Evolutionary conservation across 2,329 filamentous ascomycete genomes (phyloP).

Genomic region (Hypoxylon sp.): DNA sequence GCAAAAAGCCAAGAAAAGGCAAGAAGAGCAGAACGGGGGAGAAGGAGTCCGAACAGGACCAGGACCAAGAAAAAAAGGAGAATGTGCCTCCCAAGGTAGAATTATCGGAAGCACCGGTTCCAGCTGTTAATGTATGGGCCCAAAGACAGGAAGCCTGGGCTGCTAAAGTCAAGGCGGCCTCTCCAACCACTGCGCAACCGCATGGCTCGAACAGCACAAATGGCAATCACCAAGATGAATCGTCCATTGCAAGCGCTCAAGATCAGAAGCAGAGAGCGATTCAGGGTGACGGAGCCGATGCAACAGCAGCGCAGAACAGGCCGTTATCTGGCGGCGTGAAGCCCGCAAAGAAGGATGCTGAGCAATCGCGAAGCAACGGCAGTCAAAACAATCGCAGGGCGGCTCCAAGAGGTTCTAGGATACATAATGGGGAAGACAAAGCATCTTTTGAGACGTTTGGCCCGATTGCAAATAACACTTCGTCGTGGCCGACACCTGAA

Average conservation of each 20-base stretch:
- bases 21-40: slow-evolving; percentile 72
- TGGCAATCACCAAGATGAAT: slow-evolving; percentile 9
- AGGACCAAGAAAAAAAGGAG: slow-evolving; percentile 68
- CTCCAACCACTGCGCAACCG: slow-evolving; percentile 41
- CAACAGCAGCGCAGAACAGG: slow-evolving; percentile 40
- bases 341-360: slow-evolving; percentile 60
- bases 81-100: slow-evolving; percentile 73
- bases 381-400: slow-evolving; percentile 60
- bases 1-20: slow-evolving; percentile 72
- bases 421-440: slow-evolving; percentile 61
- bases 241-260: slow-evolving; percentile 15
- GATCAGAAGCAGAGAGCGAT: slow-evolving; percentile 45
- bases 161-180: slow-evolving; percentile 64
- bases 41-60: slow-evolving; percentile 68
- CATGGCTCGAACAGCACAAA: slow-evolving; percentile 45
- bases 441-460: slow-evolving; percentile 62
- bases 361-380: slow-evolving; percentile 58
- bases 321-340: slow-evolving; percentile 58
- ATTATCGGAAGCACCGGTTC: slow-evolving; percentile 85
- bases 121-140: slow-evolving; percentile 89
- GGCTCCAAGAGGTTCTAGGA: slow-evolving; percentile 62
- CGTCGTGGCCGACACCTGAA: slow-evolving; percentile 92
- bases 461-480: slow-evolving; percentile 81
- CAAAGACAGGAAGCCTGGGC: slow-evolving; percentile 78
- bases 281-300: slow-evolving; percentile 49